Evolutionary conservation across 2,329 filamentous ascomycete species (phyloP).

Genomic region (Talaromyces sp.): DNA sequence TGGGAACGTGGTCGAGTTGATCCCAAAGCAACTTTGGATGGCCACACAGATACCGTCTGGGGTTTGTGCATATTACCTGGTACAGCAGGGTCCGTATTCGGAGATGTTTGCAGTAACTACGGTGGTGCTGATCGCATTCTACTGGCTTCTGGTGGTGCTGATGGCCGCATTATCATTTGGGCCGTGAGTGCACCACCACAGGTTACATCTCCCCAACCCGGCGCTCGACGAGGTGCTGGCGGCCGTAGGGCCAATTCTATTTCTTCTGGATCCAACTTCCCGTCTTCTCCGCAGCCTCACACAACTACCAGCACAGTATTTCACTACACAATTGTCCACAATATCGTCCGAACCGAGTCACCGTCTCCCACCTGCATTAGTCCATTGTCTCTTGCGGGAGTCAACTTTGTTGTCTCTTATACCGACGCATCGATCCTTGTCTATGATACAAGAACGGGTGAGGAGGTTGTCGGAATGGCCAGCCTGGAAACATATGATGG

Average conservation of each 20-base stretch:
- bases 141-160: slow-evolving; percentile 86
- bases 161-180: slow-evolving; percentile 91
- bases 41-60: slow-evolving; percentile 95
- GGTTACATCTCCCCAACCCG: slow-evolving; percentile 74
- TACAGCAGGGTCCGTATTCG: slow-evolving; percentile 77
- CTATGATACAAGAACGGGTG: slow-evolving; percentile 87
- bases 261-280: slow-evolving; percentile 89
- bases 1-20: slow-evolving; percentile 96
- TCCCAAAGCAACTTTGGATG: slow-evolving; percentile 89
- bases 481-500: slow-evolving; percentile 92
- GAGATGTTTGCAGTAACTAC: slow-evolving; percentile 66
- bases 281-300: slow-evolving; percentile 84
- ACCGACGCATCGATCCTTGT: slow-evolving; percentile 86
- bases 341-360: slow-evolving; percentile 69
- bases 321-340: slow-evolving; percentile 82
- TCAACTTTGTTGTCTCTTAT: slow-evolving; percentile 91
- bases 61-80: slow-evolving; percentile 87
- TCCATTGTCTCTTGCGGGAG: slow-evolving; percentile 77
- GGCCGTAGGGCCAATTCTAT: slow-evolving; percentile 87
- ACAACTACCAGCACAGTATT: slow-evolving; percentile 83
- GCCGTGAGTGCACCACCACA: slow-evolving; percentile 89
- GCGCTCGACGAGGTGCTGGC: slow-evolving; percentile 68
- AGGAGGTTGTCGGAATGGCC: slow-evolving; percentile 89
- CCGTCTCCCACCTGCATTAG: slow-evolving; percentile 86
- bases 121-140: slow-evolving; percentile 82